Conservation (phyloP, 306 rosid genomes). For the Hylodesmum podocarpum region DNA sequence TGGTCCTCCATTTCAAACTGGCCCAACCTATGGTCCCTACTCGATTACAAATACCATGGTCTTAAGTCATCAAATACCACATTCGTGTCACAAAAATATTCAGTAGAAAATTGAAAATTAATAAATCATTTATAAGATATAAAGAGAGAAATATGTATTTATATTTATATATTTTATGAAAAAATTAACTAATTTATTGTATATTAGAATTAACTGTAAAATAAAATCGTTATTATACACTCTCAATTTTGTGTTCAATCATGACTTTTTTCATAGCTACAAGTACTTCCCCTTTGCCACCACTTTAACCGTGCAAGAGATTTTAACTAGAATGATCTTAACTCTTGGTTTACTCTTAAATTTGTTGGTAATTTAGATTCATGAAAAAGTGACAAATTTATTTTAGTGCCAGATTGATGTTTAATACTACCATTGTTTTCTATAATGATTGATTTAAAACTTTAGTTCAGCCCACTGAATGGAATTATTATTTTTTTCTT, state of each 20-base stretch:
- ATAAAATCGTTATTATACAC: too few species aligned
- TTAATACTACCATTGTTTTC: too few species aligned
- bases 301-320: neutral
- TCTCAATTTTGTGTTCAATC: neutral
- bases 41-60: neutral
- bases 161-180: too few species aligned
- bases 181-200: too few species aligned
- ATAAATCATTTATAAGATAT: too few species aligned
- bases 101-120: too few species aligned
- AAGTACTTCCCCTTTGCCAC: neutral
- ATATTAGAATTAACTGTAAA: too few species aligned
- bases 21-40: conserved; percentile 19
- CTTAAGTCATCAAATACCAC: conserved; percentile 9
- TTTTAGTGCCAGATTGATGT: neutral
- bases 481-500: neutral
- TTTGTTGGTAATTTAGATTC: neutral
- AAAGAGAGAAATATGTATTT: too few species aligned
- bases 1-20: conserved; percentile 21
- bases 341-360: neutral
- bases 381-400: neutral
- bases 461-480: neutral
- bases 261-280: neutral
- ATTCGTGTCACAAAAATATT: conserved; percentile 2
- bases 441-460: neutral
- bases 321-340: neutral